Evolutionary conservation across 2,329 filamentous ascomycete genomes (phyloP).

Genomic region (Beauveria brongniartii): DNA sequence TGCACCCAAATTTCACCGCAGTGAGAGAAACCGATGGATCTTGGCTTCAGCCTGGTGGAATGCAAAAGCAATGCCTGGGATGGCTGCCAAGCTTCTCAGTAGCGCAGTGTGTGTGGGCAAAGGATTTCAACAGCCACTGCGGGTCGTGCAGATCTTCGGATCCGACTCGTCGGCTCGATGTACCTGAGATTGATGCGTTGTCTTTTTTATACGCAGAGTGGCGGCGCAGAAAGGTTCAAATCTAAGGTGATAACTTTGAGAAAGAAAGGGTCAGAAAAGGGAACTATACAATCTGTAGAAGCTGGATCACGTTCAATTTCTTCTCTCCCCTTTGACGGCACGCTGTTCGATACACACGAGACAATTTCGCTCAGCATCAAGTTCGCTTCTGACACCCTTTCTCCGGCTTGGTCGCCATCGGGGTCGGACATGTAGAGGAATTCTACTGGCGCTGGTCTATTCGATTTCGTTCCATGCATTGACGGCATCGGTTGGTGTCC

Average conservation of each 20-base stretch:
- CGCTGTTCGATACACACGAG: conserved; percentile 14
- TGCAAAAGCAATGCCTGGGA: background rate
- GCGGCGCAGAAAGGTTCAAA: too few species aligned
- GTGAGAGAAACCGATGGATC: background rate
- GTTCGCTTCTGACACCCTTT: conserved; percentile 13
- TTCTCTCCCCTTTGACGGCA: conserved; percentile 12
- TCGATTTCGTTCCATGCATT: conserved; percentile 11
- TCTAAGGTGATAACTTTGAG: too few species aligned
- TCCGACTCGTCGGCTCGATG: background rate
- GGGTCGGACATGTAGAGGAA: conserved; percentile 10
- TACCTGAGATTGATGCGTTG: background rate
- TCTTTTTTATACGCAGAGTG: conserved; percentile 4
- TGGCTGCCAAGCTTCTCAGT: background rate
- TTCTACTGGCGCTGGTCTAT: conserved; percentile 12
- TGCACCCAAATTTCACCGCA: background rate
- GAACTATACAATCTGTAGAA: too few species aligned
- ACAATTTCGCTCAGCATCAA: conserved; percentile 14
- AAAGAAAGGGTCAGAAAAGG: too few species aligned
- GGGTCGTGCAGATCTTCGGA: background rate
- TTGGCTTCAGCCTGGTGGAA: background rate
- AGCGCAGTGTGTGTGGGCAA: background rate
- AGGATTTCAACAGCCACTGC: background rate
- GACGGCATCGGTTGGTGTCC: background rate
- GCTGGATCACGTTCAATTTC: too few species aligned
- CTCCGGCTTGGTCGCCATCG: conserved; percentile 1